Conservation (phyloP, 2,329 filamentous ascomycete species). For the Pseudocercospora musae region DNA sequence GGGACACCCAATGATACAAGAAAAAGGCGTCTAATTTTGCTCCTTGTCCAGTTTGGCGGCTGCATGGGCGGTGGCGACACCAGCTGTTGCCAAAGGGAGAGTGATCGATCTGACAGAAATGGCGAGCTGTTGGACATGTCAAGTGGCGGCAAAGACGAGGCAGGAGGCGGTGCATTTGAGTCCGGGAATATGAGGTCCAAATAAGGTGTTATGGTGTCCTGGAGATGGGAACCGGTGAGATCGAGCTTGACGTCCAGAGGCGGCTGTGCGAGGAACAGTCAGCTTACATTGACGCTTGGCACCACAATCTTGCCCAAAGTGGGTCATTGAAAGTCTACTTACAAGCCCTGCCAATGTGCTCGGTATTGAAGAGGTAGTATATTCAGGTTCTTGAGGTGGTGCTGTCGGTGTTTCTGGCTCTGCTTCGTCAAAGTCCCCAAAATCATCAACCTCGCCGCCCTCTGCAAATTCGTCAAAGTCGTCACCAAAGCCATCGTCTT, state of each 20-base stretch:
- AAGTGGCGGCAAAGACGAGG: constrained; percentile 25
- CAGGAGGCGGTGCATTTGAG: constrained; percentile 38
- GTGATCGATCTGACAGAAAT: constrained; percentile 80
- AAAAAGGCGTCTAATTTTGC: constrained; percentile 89
- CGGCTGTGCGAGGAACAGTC: constrained; percentile 32
- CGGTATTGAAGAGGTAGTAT: constrained; percentile 34
- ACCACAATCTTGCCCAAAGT: not conserved
- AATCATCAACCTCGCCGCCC: constrained; percentile 47
- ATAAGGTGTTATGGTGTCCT: constrained; percentile 61
- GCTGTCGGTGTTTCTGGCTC: constrained; percentile 32
- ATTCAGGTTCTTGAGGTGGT: constrained; percentile 22
- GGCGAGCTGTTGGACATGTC: constrained; percentile 47
- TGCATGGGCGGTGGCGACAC: constrained; percentile 91
- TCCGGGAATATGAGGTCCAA: constrained; percentile 63
- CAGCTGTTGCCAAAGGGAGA: constrained; percentile 93
- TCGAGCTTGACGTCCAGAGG: constrained; percentile 26
- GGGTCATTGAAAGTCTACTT: constrained; percentile 38
- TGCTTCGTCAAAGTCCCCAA: constrained; percentile 51
- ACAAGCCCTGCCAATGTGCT: constrained; percentile 46
- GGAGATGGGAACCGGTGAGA: constrained; percentile 55
- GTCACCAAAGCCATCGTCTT: constrained; percentile 67
- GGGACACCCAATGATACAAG: constrained; percentile 93
- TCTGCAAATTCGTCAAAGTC: constrained; percentile 66
- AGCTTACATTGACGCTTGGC: constrained; percentile 2
- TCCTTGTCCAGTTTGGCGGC: constrained; percentile 96